Evolutionary conservation across 2,329 filamentous ascomycete species (phyloP).

Genomic region (Pseudopithomyces maydicus): DNA sequence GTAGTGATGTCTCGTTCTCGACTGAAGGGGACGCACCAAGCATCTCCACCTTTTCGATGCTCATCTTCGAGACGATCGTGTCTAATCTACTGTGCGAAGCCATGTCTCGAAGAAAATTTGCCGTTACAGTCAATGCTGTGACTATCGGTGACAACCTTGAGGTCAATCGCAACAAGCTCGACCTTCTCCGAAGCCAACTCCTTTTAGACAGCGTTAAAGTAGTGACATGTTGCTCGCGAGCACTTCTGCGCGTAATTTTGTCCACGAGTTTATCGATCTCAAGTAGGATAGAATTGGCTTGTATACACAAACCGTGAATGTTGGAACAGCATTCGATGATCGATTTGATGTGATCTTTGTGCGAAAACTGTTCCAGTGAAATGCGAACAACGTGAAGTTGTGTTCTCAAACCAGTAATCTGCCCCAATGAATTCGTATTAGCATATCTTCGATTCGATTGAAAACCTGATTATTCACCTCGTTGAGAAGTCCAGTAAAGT

Average conservation of each 20-base stretch:
- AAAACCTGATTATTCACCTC: too few relatives aligned
- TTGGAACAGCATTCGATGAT: neutral
- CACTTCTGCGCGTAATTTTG: neutral
- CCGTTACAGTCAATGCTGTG: neutral
- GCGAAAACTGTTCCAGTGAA: neutral
- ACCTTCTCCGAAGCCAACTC: neutral
- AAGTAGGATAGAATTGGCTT: neutral
- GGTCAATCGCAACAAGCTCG: neutral
- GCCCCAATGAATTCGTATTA: neutral
- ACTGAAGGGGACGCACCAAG: neutral
- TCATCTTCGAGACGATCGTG: neutral
- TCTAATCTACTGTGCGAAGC: neutral
- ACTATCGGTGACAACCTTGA: neutral
- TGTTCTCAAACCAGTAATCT: neutral
- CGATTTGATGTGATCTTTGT: neutral
- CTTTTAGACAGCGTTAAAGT: neutral
- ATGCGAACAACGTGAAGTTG: neutral
- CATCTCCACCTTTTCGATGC: neutral
- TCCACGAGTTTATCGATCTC: neutral
- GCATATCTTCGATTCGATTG: too few relatives aligned
- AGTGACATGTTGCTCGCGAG: neutral
- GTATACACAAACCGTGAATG: neutral
- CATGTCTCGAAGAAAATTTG: neutral
- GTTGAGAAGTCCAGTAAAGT: neutral
- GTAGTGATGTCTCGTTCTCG: neutral